phyloP scores from a whole-genome alignment of 2,329 filamentous ascomycete genomes.

The Fusarium palustre region DNA sequence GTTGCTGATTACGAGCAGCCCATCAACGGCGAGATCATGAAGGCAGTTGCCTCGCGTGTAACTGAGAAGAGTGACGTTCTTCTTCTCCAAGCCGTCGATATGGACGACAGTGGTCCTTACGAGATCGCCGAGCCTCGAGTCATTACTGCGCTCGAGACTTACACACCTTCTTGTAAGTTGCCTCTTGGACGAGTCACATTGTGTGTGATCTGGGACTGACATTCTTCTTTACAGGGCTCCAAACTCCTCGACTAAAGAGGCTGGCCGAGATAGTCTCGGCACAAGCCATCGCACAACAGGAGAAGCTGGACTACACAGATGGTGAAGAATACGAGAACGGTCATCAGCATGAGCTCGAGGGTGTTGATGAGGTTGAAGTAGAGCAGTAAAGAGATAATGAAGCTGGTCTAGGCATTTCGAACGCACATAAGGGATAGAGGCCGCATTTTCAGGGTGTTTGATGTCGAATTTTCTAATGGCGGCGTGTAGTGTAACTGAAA shows the following conservation, averaged over 20 bases:
- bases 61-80: conserved; percentile 99
- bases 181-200: background rate
- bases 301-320: conserved; percentile 75
- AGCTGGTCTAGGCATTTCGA: conserved; percentile 42
- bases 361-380: conserved; percentile 61
- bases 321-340: conserved; percentile 59
- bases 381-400: conserved; percentile 47
- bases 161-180: conserved; percentile 91
- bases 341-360: conserved; percentile 60
- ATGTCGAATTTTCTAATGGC: conserved; percentile 46
- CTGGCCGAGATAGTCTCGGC: conserved; percentile 98
- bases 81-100: conserved; percentile 92
- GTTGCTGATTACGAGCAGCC: conserved; percentile 99
- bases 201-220: conserved; percentile 47
- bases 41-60: conserved; percentile 94
- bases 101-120: conserved; percentile 98
- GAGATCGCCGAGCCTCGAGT: conserved; percentile 97
- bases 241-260: conserved; percentile 94
- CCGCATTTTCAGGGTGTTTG: conserved; percentile 48
- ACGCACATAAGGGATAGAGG: conserved; percentile 48
- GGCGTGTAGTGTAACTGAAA: conserved; percentile 41
- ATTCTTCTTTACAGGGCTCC: conserved; percentile 73
- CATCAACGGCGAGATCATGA: conserved; percentile 99
- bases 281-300: conserved; percentile 95
- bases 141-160: conserved; percentile 96